Percentiles rank a stretch among this genome's conserved stretches.
Conservation (phyloP, 1,284 basidiomycete species). For the Bjerkandera adusta region DNA sequence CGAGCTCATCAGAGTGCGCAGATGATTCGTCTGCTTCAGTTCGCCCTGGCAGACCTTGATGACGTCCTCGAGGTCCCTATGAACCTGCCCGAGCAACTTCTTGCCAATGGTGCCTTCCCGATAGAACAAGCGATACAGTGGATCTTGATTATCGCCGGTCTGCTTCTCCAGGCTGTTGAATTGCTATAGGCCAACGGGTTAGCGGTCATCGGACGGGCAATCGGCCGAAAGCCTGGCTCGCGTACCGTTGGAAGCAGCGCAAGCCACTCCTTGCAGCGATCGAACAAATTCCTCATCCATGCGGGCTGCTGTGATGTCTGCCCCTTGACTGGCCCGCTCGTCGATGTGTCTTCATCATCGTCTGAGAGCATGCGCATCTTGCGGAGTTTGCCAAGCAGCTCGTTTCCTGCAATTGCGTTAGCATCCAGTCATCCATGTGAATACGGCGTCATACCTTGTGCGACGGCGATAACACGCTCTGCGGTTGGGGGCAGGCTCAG, state of each 20-base stretch:
- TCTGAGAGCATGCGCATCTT: constrained; percentile 92
- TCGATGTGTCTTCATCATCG: constrained; percentile 67
- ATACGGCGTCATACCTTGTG: constrained; percentile 66
- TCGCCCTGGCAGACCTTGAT: constrained; percentile 83
- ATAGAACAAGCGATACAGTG: constrained; percentile 83
- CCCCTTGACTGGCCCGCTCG: constrained; percentile 52
- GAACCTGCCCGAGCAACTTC: constrained; percentile 74
- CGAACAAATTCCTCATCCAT: constrained; percentile 87
- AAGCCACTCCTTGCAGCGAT: constrained; percentile 84
- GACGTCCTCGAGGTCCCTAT: constrained; percentile 78
- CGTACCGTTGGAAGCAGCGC: constrained; percentile 70
- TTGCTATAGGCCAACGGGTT: constrained; percentile 38
- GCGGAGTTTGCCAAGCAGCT: constrained; percentile 79
- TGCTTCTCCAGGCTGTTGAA: constrained; percentile 65
- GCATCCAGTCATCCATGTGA: not conserved
- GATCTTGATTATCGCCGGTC: constrained; percentile 72
- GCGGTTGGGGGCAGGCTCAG: constrained; percentile 88
- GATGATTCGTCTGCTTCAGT: constrained; percentile 92
- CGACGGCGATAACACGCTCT: constrained; percentile 86
- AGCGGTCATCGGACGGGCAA: constrained; percentile 4
- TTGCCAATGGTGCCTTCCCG: constrained; percentile 84
- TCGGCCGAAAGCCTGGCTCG: constrained; percentile 5
- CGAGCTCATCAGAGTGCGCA: constrained; percentile 83
- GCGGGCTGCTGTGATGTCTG: constrained; percentile 76
- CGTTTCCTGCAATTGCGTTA: constrained; percentile 56